Evolutionary conservation across 2,329 filamentous ascomycete genomes (phyloP).

Genomic region (Fragosphaeria purpurea): DNA sequence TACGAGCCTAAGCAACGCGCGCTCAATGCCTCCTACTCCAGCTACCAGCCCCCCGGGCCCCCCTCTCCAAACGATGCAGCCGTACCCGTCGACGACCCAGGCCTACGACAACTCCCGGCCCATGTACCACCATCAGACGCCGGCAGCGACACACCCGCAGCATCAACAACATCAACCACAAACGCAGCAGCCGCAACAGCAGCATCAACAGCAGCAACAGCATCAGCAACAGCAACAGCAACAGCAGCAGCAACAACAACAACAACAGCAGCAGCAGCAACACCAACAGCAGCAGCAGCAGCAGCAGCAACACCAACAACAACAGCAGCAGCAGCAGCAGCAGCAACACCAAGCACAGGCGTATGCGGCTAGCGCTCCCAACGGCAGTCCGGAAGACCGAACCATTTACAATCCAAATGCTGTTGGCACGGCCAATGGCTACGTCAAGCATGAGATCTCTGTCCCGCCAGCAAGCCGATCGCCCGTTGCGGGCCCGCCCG

Average conservation of each 20-base stretch:
- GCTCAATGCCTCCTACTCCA: slow-evolving; percentile 84
- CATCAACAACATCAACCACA: slow-evolving; percentile 61
- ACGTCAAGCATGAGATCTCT: slow-evolving; percentile 74
- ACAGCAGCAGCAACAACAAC: slow-evolving; percentile 16
- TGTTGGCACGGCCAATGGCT: slow-evolving; percentile 32
- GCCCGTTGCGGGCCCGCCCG: slow-evolving; percentile 45
- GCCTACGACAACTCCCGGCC: slow-evolving; percentile 67
- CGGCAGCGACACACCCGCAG: slow-evolving; percentile 61
- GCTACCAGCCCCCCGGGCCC: slow-evolving; percentile 80
- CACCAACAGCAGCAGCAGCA: slow-evolving; percentile 55
- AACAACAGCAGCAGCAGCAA: slow-evolving; percentile 40
- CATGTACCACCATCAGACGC: slow-evolving; percentile 63
- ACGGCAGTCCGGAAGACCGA: slow-evolving; percentile 48
- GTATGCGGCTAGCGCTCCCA: slow-evolving; percentile 56
- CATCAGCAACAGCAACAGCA: slow-evolving; percentile 24
- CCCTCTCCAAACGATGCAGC: slow-evolving; percentile 65
- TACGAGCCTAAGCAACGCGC: slow-evolving; percentile 63
- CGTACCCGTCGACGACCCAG: slow-evolving; percentile 60
- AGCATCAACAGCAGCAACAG: slow-evolving; percentile 1
- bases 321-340: slow-evolving; percentile 21
- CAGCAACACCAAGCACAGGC: slow-evolving; percentile 48
- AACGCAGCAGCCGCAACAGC: slow-evolving; percentile 22
- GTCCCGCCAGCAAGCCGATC: slow-evolving; percentile 62
- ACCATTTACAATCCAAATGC: slow-evolving; percentile 53
- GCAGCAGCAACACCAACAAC: slow-evolving; percentile 31